Evolutionary conservation across 2,329 filamentous ascomycete species (phyloP).

Genomic region (Stylonectria norvegica): DNA sequence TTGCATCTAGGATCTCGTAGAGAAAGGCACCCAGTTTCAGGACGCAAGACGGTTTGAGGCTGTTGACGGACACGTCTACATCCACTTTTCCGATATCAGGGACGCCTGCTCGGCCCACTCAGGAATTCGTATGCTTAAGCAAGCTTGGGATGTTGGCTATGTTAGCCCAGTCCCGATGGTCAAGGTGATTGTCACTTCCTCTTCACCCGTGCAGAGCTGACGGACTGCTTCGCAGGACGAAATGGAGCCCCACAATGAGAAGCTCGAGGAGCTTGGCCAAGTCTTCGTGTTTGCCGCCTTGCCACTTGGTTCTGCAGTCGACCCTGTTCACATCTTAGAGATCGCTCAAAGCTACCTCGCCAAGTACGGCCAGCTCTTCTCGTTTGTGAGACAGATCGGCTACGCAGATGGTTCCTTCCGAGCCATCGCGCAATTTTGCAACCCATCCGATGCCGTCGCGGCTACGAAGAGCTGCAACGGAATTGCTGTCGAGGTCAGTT

Average conservation of each 20-base stretch:
- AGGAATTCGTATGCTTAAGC: constrained; percentile 41
- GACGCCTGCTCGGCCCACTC: constrained; percentile 53
- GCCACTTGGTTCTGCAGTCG: constrained; percentile 12
- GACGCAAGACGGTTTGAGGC: constrained; percentile 37
- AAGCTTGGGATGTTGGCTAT: constrained; percentile 42
- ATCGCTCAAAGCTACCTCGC: constrained; percentile 36
- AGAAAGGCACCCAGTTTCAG: constrained; percentile 32
- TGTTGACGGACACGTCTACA: constrained; percentile 43
- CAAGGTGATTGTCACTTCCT: constrained; percentile 9
- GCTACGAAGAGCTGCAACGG: constrained; percentile 37
- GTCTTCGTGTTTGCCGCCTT: constrained; percentile 27
- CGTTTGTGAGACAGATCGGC: constrained; percentile 43
- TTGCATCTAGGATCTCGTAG: constrained; percentile 36
- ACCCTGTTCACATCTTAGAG: constrained; percentile 36
- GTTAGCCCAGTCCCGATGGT: constrained; percentile 7
- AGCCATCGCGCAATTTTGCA: constrained; percentile 52
- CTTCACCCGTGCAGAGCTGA: not conserved
- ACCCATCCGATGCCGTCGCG: constrained; percentile 41
- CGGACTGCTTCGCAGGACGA: constrained; percentile 5
- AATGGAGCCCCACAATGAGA: constrained; percentile 4
- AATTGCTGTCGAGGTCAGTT: constrained; percentile 26
- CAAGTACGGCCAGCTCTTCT: constrained; percentile 50
- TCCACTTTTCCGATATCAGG: constrained; percentile 58
- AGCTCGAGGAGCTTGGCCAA: constrained; percentile 24
- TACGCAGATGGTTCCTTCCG: constrained; percentile 43